These are phyloP conservation scores for Neophaeococcomyces aloes DNA, from an alignment of 2,329 filamentous ascomycete genomes.

Conservation along the genomic window DNA sequence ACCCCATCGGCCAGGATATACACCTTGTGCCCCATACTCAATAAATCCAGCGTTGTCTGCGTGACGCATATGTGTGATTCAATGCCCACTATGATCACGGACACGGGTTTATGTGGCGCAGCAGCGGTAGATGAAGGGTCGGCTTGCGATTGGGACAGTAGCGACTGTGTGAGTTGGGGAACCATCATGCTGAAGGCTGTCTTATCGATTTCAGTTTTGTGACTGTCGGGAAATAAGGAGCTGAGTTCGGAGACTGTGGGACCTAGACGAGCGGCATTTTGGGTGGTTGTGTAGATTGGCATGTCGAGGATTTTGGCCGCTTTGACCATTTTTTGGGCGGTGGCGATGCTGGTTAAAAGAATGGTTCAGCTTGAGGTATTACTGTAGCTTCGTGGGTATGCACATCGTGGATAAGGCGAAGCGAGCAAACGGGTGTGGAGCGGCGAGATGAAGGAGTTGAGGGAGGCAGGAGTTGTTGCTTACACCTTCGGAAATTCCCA, in stretches of 20 bases:
- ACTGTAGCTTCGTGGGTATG: neutral
- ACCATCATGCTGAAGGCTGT: constrained; percentile 75
- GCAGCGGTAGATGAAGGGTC: constrained; percentile 24
- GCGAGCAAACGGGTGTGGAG: neutral
- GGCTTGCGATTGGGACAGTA: constrained; percentile 8
- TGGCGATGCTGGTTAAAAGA: constrained; percentile 41
- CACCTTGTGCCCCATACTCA: constrained; percentile 64
- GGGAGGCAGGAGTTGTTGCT: constrained; percentile 16
- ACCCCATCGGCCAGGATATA: constrained; percentile 86
- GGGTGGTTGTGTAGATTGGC: constrained; percentile 77
- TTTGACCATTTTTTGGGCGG: constrained; percentile 57
- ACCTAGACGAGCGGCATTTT: constrained; percentile 68
- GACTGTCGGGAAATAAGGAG: constrained; percentile 41
- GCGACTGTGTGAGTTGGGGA: constrained; percentile 44
- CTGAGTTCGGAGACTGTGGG: constrained; percentile 66
- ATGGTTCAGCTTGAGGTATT: neutral
- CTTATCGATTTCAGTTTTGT: constrained; percentile 61
- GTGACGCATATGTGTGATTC: constrained; percentile 91
- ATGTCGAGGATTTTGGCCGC: constrained; percentile 56
- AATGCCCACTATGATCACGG: constrained; percentile 76
- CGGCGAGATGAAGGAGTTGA: too few species aligned
- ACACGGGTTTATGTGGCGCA: constrained; percentile 32
- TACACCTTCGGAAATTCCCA: constrained; percentile 76
- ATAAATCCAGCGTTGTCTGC: constrained; percentile 77
- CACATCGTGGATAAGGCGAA: neutral